Base-by-base conservation (phyloP, 345 rosid genomes). In the Pseudoturritis turrita region DNA sequence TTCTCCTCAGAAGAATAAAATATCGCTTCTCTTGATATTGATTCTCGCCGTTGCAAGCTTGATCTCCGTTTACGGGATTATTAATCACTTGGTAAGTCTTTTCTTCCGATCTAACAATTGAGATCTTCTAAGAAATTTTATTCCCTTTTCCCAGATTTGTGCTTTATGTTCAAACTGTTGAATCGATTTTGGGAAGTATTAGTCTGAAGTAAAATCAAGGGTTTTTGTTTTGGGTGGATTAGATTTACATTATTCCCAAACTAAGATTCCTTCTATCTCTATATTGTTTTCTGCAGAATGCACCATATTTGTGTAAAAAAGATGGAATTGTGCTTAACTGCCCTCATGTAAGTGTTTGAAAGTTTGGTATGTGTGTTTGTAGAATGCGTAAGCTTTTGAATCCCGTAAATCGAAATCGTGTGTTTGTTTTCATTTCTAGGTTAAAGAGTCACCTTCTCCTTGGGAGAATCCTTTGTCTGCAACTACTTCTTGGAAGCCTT, bases 401-500 rank as follows among this genome's bases (percentile, higher is more conserved):
- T 61, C 17, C 4, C 3, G 0, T 33, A 2, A 47, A 43, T 51
- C 1, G 36, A 45, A 3, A 29, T 33, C 70, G 28, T 33, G 14
- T 68, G 1, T 46, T 22, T 25, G 70, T 78, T 41, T 29, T 47
- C 55, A 43, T 65, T 41, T 79, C 9, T 56, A 96, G 99, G 98
- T 92, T 21, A 92, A 92, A 74, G 99, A 96, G 78, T 59, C 90
- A 44, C 78, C 99, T 77, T 96, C 99, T 14, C 97, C 94, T 0
- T 96, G 99, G 99, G 88, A 87, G 77, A 96, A 96, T 83, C 99
- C 99, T 40, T 71, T 71, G 70, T 90, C 99, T 47, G 88, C 99
- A 22, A 96, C 99, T 54, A 92, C 96, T 54, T 96, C 98, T 46
- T 96, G 99, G 99, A 96, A 90, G 82, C 97, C 99, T 73, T 96